phyloP scores from a whole-genome alignment of 1,284 basidiomycete species.

The Ceratobasidium sp. region DNA sequence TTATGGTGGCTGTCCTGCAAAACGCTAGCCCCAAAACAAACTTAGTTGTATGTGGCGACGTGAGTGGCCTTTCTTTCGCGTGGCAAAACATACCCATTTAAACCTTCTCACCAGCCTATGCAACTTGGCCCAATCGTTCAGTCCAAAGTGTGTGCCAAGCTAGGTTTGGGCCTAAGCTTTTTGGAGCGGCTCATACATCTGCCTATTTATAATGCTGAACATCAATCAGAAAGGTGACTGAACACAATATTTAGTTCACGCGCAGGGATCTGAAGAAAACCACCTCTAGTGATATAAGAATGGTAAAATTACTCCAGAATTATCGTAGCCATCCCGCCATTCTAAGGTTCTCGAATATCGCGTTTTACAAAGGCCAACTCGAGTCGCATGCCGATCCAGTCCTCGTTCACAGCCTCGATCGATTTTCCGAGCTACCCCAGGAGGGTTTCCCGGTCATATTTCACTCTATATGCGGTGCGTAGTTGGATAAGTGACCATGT shows the following conservation, averaged over 20 bases:
- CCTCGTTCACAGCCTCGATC: constrained; percentile 51
- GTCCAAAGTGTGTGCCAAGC: constrained; percentile 57
- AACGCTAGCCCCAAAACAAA: constrained; percentile 53
- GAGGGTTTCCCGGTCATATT: constrained; percentile 65
- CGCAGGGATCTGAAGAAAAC: not conserved
- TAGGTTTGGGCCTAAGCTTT: constrained; percentile 63
- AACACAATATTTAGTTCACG: too few relatives aligned
- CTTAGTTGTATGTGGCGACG: constrained; percentile 63
- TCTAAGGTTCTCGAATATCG: constrained; percentile 62
- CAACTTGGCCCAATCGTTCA: constrained; percentile 69
- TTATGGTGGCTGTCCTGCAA: constrained; percentile 58
- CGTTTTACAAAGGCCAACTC: constrained; percentile 62
- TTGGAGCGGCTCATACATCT: constrained; percentile 64
- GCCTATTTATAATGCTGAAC: constrained; percentile 56
- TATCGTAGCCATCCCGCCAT: constrained; percentile 65
- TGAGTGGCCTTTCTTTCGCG: not conserved
- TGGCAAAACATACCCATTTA: not conserved
- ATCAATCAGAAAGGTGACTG: constrained; percentile 44
- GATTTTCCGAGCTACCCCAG: constrained; percentile 46
- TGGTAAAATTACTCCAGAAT: constrained; percentile 65
- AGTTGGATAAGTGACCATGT: not conserved
- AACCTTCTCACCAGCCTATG: constrained; percentile 52
- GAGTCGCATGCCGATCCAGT: constrained; percentile 53
- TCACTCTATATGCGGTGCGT: constrained; percentile 58
- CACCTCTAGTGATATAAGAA: constrained; percentile 48